Conservation (phyloP, 2,329 filamentous ascomycete genomes). For the Elsinoe perseae region DNA sequence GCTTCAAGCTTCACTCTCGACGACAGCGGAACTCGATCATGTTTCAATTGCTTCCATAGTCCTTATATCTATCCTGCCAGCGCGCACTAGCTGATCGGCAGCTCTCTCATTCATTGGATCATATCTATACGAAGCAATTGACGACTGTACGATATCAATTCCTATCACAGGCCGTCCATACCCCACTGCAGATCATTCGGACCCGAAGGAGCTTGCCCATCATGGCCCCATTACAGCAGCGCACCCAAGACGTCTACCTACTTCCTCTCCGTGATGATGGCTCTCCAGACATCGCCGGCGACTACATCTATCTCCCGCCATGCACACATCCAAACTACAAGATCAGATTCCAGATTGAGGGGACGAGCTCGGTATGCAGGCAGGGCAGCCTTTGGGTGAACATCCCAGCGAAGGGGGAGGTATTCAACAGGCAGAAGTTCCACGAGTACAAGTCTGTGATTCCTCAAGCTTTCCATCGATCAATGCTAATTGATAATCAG, state of each 20-base stretch:
- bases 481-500: slow-evolving; percentile 41
- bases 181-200: not conserved
- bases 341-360: slow-evolving; percentile 84
- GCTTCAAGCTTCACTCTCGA: not conserved
- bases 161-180: not conserved
- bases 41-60: not conserved
- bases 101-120: slow-evolving; percentile 5
- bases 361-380: slow-evolving; percentile 89
- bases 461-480: slow-evolving; percentile 10
- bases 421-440: slow-evolving; percentile 73
- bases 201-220: slow-evolving; percentile 5
- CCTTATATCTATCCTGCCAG: slow-evolving; percentile 1
- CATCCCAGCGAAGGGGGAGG: slow-evolving; percentile 66
- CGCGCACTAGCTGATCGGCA: not conserved
- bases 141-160: not conserved
- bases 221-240: slow-evolving; percentile 33
- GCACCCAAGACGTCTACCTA: slow-evolving; percentile 57
- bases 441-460: slow-evolving; percentile 74
- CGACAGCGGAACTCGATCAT: slow-evolving; percentile 1
- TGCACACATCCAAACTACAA: slow-evolving; percentile 64
- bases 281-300: slow-evolving; percentile 77
- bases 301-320: slow-evolving; percentile 86
- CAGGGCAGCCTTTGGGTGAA: slow-evolving; percentile 96
- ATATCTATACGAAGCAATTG: slow-evolving; percentile 10
- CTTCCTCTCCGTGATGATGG: slow-evolving; percentile 88